These are phyloP conservation scores for Taphrina deformans DNA, from an alignment of 1,139 yeast genomes.

Conservation along the genomic window DNA sequence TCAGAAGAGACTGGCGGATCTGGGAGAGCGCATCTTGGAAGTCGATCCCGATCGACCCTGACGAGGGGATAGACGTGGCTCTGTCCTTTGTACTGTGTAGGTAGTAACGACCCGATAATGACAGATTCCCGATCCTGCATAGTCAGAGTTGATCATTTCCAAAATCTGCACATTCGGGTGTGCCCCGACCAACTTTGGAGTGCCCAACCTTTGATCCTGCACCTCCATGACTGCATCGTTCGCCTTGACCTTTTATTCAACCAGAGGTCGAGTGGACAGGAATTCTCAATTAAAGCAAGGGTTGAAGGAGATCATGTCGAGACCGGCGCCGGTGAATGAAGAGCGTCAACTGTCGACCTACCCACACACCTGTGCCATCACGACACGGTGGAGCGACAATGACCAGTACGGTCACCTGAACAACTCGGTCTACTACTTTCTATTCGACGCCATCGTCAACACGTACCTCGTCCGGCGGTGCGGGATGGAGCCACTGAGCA, in stretches of 20 bases:
- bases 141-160: too few species aligned
- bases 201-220: too few species aligned
- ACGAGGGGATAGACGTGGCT: background rate
- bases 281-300: too few species aligned
- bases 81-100: background rate
- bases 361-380: constrained; percentile 2
- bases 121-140: too few species aligned
- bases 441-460: constrained; percentile 31
- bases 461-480: constrained; percentile 5
- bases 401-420: constrained; percentile 31
- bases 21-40: constrained; percentile 20
- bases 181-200: too few species aligned
- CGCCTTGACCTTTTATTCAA: too few species aligned
- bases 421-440: constrained; percentile 17
- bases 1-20: constrained; percentile 6
- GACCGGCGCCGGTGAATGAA: background rate
- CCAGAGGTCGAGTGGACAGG: too few species aligned
- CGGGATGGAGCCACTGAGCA: constrained; percentile 5
- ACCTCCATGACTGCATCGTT: too few species aligned
- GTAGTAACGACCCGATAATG: background rate
- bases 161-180: too few species aligned
- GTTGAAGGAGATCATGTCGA: background rate
- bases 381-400: constrained; percentile 31
- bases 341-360: background rate
- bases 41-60: constrained; percentile 14